These are phyloP conservation scores for Coleophoma crateriformis DNA, from an alignment of 2,329 filamentous ascomycete genomes.

Conservation along the genomic window DNA sequence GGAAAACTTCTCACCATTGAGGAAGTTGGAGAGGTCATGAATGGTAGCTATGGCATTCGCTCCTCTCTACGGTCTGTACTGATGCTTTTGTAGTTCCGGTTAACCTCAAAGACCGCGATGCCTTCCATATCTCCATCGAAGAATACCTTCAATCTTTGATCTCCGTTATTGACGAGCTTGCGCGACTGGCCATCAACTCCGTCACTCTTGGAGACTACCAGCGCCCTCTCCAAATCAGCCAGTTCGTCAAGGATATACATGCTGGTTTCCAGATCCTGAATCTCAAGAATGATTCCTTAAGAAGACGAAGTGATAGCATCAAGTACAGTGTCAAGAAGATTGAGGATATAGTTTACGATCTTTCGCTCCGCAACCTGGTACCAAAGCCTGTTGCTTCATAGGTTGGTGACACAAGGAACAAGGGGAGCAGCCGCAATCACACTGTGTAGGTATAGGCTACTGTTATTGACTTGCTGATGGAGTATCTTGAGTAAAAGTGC, in stretches of 20 bases:
- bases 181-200: conserved; percentile 86
- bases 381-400: conserved; percentile 30
- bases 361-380: conserved; percentile 79
- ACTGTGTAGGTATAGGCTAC: not conserved
- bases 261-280: conserved; percentile 97
- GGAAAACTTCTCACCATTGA: conserved; percentile 80
- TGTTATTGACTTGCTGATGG: no score
- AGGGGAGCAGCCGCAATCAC: not conserved
- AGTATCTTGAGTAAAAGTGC: no score
- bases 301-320: conserved; percentile 84
- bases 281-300: conserved; percentile 88
- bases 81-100: conserved; percentile 60
- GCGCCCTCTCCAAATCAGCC: conserved; percentile 80
- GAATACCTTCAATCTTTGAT: conserved; percentile 92
- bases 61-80: not conserved
- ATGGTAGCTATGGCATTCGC: conserved; percentile 36
- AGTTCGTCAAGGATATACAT: conserved; percentile 92
- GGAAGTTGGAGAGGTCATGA: conserved; percentile 73
- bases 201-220: conserved; percentile 87
- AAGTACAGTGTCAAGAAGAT: conserved; percentile 98
- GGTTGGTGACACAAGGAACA: no score
- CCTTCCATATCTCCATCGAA: conserved; percentile 94
- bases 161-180: conserved; percentile 81
- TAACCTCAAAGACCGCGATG: conserved; percentile 83
- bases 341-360: conserved; percentile 95